A percentile compares a stretch with the other conserved stretches of the same genome.
Evolutionary conservation across 495 filamentous ascomycete genomes (phyloP).

Genomic region (Pyronema domesticum): DNA sequence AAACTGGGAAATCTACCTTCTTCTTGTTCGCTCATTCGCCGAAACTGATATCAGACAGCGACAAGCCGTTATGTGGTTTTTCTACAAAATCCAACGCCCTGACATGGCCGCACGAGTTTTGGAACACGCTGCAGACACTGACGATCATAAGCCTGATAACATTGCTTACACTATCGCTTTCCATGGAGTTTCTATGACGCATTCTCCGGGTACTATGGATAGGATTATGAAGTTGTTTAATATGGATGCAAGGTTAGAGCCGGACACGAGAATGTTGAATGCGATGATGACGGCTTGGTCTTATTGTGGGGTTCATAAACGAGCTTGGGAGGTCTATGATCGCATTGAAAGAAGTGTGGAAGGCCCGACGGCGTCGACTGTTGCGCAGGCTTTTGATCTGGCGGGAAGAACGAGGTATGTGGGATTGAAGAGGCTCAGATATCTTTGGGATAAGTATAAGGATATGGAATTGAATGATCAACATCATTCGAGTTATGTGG

Average conservation of each 20-base stretch:
- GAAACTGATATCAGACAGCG: constrained; percentile 46
- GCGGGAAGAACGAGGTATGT: constrained; percentile 46
- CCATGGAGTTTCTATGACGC: constrained; percentile 49
- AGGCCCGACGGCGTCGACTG: constrained; percentile 61
- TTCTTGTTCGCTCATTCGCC: constrained; percentile 59
- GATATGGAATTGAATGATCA: constrained; percentile 50
- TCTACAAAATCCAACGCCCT: constrained; percentile 56
- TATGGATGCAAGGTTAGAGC: constrained; percentile 61
- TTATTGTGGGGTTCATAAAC: constrained; percentile 41
- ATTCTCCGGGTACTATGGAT: constrained; percentile 46
- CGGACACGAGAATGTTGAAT: constrained; percentile 59
- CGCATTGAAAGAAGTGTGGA: constrained; percentile 60
- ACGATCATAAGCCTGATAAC: constrained; percentile 41
- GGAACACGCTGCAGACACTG: constrained; percentile 58
- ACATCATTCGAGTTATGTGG: constrained; percentile 41
- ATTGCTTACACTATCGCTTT: constrained; percentile 64
- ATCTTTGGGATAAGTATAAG: constrained; percentile 58
- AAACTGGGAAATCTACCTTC: constrained; percentile 66
- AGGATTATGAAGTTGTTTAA: constrained; percentile 82
- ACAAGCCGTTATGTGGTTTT: constrained; percentile 57
- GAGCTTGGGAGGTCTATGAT: constrained; percentile 60
- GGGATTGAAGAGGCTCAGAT: constrained; percentile 41
- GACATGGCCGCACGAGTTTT: constrained; percentile 77
- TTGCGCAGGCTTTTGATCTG: constrained; percentile 58
- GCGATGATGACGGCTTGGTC: constrained; percentile 73